phyloP scores from a whole-genome alignment of 805 yeast genomes.

The Zygosaccharomyces bailii region DNA sequence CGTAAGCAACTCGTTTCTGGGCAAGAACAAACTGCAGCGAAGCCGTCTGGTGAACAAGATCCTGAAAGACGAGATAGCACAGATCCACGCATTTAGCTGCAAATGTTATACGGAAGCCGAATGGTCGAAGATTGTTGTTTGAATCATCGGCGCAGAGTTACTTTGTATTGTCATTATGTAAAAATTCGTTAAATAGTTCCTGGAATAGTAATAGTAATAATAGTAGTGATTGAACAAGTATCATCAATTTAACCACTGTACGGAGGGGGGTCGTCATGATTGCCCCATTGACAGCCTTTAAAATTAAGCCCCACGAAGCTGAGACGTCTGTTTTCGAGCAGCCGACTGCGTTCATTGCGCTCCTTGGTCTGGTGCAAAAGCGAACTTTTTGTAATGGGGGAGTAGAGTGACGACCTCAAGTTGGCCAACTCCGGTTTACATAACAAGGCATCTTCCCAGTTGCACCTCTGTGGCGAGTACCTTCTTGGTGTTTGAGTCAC shows the following conservation, averaged over 20 bases:
- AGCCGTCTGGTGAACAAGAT: slow-evolving; percentile 81
- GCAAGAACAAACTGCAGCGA: slow-evolving; percentile 80
- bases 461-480: slow-evolving; percentile 8
- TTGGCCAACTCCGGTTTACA: slow-evolving; percentile 18
- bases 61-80: slow-evolving; percentile 77
- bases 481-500: slow-evolving; percentile 5
- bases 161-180: slow-evolving; percentile 2
- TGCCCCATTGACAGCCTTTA: slow-evolving; percentile 27
- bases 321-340: slow-evolving; percentile 22
- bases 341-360: slow-evolving; percentile 15
- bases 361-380: slow-evolving; percentile 12
- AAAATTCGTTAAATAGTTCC: slow-evolving; percentile 2
- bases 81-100: slow-evolving; percentile 94
- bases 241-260: slow-evolving; percentile 19
- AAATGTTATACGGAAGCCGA: slow-evolving; percentile 86
- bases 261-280: slow-evolving; percentile 34
- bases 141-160: not conserved
- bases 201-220: slow-evolving; percentile 2
- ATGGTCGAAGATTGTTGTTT: slow-evolving; percentile 51
- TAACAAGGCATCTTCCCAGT: slow-evolving; percentile 13
- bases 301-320: slow-evolving; percentile 25
- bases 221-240: slow-evolving; percentile 9
- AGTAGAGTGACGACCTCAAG: slow-evolving; percentile 21
- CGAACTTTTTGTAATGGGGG: slow-evolving; percentile 19
- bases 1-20: slow-evolving; percentile 65